These are phyloP conservation scores for Colletotrichum scovillei DNA, from an alignment of 2,329 filamentous ascomycete species.

Conservation along the genomic window DNA sequence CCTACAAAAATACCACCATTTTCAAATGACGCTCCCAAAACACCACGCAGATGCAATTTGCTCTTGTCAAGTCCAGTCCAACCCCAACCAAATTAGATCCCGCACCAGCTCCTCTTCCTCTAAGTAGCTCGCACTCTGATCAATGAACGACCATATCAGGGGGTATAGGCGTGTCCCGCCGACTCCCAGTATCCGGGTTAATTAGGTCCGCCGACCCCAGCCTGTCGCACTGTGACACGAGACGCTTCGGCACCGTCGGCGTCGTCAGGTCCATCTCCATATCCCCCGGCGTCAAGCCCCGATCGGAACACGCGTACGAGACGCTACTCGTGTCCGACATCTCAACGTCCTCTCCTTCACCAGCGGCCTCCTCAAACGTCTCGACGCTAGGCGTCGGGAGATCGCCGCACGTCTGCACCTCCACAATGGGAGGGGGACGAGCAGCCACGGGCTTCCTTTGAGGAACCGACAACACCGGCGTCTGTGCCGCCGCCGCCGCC, in stretches of 20 bases:
- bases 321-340: constrained; percentile 60
- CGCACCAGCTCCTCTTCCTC: background rate
- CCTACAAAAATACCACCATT: constrained; percentile 20
- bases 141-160: constrained; percentile 41
- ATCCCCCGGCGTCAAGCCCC: constrained; percentile 43
- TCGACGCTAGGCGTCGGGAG: constrained; percentile 56
- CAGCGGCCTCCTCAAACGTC: constrained; percentile 43
- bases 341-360: constrained; percentile 54
- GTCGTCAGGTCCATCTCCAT: constrained; percentile 53
- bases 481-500: constrained; percentile 40
- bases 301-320: constrained; percentile 43
- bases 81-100: background rate
- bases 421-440: constrained; percentile 4
- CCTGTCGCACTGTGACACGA: constrained; percentile 30
- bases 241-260: constrained; percentile 45
- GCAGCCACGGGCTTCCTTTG: constrained; percentile 19
- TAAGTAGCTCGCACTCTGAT: background rate
- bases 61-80: background rate
- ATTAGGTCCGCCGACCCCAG: constrained; percentile 44
- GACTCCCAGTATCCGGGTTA: constrained; percentile 42
- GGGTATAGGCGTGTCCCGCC: constrained; percentile 50
- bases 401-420: constrained; percentile 39
- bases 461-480: background rate
- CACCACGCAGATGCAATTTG: constrained; percentile 4
- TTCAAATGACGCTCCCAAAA: background rate